phyloP scores from a whole-genome alignment of 2,329 filamentous ascomycete genomes.

The Pezicula carpinea region DNA sequence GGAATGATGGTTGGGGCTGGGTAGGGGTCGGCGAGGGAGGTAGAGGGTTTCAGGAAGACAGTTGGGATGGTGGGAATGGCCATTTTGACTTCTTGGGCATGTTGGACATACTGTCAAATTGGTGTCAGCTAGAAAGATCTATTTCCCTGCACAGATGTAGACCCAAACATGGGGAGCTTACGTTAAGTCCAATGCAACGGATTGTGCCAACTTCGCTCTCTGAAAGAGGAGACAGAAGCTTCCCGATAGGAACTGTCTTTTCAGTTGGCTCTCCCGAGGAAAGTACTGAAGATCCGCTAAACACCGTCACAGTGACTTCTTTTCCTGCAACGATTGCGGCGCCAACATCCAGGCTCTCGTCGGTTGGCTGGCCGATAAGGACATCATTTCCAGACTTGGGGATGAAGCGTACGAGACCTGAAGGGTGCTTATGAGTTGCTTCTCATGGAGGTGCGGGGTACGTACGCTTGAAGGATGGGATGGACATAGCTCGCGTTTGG shows the following conservation, averaged over 20 bases:
- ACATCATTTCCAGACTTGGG: conserved; percentile 46
- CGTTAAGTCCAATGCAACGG: conserved; percentile 47
- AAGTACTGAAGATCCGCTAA: conserved; percentile 54
- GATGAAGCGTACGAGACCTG: conserved; percentile 56
- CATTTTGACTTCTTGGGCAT: conserved; percentile 41
- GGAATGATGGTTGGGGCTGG: conserved; percentile 38
- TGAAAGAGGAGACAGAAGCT: conserved; percentile 39
- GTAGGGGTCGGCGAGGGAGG: conserved; percentile 21
- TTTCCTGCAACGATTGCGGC: conserved; percentile 49
- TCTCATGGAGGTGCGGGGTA: neutral
- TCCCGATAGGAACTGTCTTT: conserved; percentile 37
- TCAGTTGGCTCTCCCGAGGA: conserved; percentile 47
- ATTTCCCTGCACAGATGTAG: neutral
- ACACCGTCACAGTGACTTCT: conserved; percentile 51
- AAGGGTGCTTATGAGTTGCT: neutral
- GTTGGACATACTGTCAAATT: conserved; percentile 35
- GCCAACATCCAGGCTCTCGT: conserved; percentile 51
- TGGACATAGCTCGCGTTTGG: neutral
- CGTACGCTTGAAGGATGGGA: conserved; percentile 27
- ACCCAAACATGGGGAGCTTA: conserved; percentile 19
- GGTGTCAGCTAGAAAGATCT: neutral
- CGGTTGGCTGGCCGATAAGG: conserved; percentile 51
- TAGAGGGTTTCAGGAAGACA: conserved; percentile 25
- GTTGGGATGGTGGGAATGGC: conserved; percentile 37
- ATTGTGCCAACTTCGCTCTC: conserved; percentile 40